Base-by-base conservation (phyloP, 148 eudicot species). In the Persicaria tinctoria region DNA sequence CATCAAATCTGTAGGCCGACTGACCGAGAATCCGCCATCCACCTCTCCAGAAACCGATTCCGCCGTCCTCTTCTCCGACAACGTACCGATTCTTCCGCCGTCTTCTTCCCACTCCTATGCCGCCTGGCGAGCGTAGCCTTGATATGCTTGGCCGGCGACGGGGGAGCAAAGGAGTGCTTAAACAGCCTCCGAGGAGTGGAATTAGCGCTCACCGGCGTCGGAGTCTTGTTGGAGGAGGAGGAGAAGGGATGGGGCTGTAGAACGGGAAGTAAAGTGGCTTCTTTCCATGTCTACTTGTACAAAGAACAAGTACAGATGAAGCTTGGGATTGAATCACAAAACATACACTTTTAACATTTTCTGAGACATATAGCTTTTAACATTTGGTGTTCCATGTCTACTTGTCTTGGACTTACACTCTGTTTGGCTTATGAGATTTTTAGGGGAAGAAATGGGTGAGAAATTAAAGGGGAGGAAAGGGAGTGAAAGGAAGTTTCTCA, bases 131-230 rank as follows among this genome's bases (percentile, higher is more conserved):
- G 57, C 69, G 77, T 69, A 4, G 86, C 80, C 83, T 78, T 85
- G 50, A 86, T 80, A 49, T 84, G 92, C 84, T 86, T 88, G 62
- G 91, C 91, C 74, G 92, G 92, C 0, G 92, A 88, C 18, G 89
- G 88, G 62, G 92, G 88, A 16, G 84, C 80, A 47, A 83, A 81
- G 13, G 83, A 88, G 64, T 84, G 66, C 71, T 55, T 79, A 69
- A 84, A 84, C 10, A 82, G 73, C 73, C 84, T 60, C 74, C 79
- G 73, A 5, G 84, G 85, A 6, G 88, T 80, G 5, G 86, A 77
- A 32, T 66, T 81, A 16, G 74, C 82, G 27, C 78, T 73, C 38
- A 76, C 71, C 57, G 76, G 68, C 46, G 80, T 76, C 46, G 89
- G 73, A 12, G 88, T 23, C 53, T 46, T 49, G 27, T 46, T 46